These are phyloP conservation scores for Rhodosporidiobolus sp. DNA, from an alignment of 768 basidiomycete species.

Conservation along the genomic window DNA sequence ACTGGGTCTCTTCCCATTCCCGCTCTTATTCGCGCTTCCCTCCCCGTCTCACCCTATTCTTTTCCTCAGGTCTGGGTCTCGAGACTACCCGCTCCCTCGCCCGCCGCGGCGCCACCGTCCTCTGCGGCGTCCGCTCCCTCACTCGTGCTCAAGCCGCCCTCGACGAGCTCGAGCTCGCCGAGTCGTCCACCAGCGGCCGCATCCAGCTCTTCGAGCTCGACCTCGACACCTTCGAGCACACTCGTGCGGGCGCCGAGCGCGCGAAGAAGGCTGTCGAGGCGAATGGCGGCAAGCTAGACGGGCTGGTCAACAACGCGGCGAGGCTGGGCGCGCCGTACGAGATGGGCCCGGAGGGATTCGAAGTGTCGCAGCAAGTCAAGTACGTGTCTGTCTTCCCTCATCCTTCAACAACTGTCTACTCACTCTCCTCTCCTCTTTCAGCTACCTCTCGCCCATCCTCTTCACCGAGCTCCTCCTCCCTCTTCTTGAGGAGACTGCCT, in stretches of 20 bases:
- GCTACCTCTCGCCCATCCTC: conserved; percentile 59
- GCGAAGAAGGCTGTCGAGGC: neutral
- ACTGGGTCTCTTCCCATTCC: too few relatives aligned
- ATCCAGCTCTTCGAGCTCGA: neutral
- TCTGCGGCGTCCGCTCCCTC: neutral
- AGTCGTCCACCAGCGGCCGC: neutral
- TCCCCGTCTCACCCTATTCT: too few relatives aligned
- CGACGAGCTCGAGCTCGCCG: neutral
- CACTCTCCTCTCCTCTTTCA: conserved; percentile 43
- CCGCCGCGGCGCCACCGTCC: conserved; percentile 3
- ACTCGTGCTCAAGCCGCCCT: neutral
- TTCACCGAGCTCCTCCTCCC: conserved; percentile 60
- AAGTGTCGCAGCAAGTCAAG: neutral
- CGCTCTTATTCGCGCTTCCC: too few relatives aligned
- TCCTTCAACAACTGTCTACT: neutral
- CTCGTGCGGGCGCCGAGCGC: neutral
- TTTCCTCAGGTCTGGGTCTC: conserved; percentile 2
- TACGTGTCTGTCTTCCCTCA: neutral
- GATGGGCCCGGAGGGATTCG: conserved; percentile 3
- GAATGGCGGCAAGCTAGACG: neutral
- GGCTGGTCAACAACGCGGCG: conserved; percentile 8
- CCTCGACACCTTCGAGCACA: neutral
- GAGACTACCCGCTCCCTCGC: conserved; percentile 5
- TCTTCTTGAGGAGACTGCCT: conserved; percentile 56
- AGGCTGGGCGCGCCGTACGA: neutral